Percentiles rank a stretch among this genome's conserved stretches.
phyloP scores from a whole-genome alignment of 2,329 filamentous ascomycete genomes.

The Trichoderma breve region DNA sequence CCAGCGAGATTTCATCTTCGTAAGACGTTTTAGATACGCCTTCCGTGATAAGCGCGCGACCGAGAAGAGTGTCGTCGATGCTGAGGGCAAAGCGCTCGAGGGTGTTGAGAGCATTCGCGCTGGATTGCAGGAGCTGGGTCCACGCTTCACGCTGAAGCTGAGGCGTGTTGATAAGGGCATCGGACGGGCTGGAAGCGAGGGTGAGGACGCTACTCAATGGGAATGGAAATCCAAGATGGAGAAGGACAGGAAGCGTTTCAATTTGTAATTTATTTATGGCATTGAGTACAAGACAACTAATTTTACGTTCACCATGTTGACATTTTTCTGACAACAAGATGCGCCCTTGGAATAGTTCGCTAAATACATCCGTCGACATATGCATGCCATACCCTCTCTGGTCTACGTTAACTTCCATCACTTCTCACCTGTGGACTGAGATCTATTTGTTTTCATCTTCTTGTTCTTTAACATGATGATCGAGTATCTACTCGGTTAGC shows the following conservation, averaged over 20 bases:
- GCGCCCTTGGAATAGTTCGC: neutral
- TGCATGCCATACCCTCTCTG: neutral
- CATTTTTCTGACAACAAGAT: neutral
- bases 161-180: constrained; percentile 89
- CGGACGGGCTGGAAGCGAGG: constrained; percentile 62
- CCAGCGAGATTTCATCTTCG: constrained; percentile 93
- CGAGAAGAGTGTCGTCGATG: constrained; percentile 80
- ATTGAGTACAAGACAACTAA: neutral
- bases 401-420: neutral
- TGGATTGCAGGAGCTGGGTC: constrained; percentile 86
- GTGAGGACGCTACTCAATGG: constrained; percentile 81
- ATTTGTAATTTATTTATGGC: constrained; percentile 56
- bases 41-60: constrained; percentile 85
- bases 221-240: constrained; percentile 96
- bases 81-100: constrained; percentile 78
- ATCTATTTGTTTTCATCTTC: constrained; percentile 19
- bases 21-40: constrained; percentile 84
- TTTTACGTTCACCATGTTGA: neutral
- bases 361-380: neutral
- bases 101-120: constrained; percentile 84
- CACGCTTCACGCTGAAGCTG: constrained; percentile 73
- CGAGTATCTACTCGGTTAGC: constrained; percentile 41
- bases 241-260: constrained; percentile 90
- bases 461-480: constrained; percentile 47
- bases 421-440: neutral